These are phyloP conservation scores for Blastobotrys aristatus DNA, from an alignment of 1,139 yeast genomes.

Conservation along the genomic window DNA sequence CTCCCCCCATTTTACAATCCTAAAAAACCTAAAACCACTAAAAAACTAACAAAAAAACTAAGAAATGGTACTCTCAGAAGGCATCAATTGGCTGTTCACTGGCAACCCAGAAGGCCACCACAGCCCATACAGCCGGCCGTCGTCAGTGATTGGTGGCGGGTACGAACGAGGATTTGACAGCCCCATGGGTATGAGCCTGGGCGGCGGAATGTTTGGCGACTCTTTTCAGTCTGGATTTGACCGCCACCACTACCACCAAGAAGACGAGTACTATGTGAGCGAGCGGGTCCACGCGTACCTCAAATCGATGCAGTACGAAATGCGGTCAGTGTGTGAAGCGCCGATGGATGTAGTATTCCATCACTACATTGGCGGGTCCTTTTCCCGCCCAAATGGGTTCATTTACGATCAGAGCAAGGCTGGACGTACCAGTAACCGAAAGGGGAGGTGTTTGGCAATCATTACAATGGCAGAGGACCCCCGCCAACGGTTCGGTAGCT, in stretches of 20 bases:
- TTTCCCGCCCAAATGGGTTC: slow-evolving; percentile 9
- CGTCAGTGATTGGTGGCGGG: slow-evolving; percentile 4
- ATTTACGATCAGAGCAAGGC: slow-evolving; percentile 4
- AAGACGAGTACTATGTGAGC: slow-evolving; percentile 10
- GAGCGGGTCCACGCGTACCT: slow-evolving; percentile 9
- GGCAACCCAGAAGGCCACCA: slow-evolving; percentile 4
- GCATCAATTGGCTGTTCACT: slow-evolving; percentile 9
- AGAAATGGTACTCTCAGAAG: slow-evolving; percentile 11
- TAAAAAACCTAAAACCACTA: no score
- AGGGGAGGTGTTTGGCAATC: slow-evolving; percentile 2
- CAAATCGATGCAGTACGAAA: slow-evolving; percentile 1
- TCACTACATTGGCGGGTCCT: slow-evolving; percentile 7
- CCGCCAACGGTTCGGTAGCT: background rate
- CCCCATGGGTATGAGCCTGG: background rate
- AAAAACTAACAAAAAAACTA: no score
- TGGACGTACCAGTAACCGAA: background rate
- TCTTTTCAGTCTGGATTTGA: no score
- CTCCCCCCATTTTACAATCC: no score
- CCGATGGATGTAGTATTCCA: slow-evolving; percentile 9
- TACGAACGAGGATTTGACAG: background rate
- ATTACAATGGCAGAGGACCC: slow-evolving; percentile 11
- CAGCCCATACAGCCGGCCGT: slow-evolving; percentile 1
- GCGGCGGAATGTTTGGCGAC: background rate
- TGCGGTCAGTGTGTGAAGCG: background rate
- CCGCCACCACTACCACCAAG: background rate